Evolutionary conservation across 139 green algal genomes (phyloP).

Genomic region (Medakamo hakoo): DNA sequence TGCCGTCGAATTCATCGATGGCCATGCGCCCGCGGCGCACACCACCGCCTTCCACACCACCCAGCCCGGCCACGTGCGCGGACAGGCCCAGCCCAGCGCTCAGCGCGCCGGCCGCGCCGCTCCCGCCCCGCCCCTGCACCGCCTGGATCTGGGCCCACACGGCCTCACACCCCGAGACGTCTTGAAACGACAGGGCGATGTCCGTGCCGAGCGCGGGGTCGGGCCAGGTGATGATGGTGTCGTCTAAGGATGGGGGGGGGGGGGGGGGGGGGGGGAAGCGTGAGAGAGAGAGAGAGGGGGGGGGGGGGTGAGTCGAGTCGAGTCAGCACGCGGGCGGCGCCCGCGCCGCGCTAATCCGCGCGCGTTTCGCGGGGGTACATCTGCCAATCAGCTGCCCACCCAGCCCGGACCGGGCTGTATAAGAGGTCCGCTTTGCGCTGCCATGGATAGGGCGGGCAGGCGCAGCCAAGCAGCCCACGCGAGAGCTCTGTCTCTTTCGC

Average conservation of each 20-base stretch:
- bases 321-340: no score
- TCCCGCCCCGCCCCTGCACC: slow-evolving; percentile 36
- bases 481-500: no score
- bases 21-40: slow-evolving; percentile 10
- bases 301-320: no score
- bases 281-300: no score
- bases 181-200: slow-evolving; percentile 92
- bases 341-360: no score
- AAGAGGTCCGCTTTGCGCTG: no score
- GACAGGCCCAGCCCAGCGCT: neutral
- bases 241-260: slow-evolving; percentile 31
- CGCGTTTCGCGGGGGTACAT: no score
- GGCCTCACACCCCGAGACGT: slow-evolving; percentile 62
- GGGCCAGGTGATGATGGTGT: slow-evolving; percentile 95
- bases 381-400: no score
- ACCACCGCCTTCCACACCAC: neutral
- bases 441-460: no score
- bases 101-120: neutral
- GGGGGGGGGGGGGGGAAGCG: neutral
- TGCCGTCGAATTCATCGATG: slow-evolving; percentile 31
- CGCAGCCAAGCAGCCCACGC: no score
- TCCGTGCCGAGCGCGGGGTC: slow-evolving; percentile 77
- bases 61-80: neutral
- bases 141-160: slow-evolving; percentile 70
- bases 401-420: no score